A percentile compares a stretch with the other conserved stretches of the same genome.
Evolutionary conservation across 1,284 basidiomycete genomes (phyloP).

Genomic region (Abortiporus biennis): DNA sequence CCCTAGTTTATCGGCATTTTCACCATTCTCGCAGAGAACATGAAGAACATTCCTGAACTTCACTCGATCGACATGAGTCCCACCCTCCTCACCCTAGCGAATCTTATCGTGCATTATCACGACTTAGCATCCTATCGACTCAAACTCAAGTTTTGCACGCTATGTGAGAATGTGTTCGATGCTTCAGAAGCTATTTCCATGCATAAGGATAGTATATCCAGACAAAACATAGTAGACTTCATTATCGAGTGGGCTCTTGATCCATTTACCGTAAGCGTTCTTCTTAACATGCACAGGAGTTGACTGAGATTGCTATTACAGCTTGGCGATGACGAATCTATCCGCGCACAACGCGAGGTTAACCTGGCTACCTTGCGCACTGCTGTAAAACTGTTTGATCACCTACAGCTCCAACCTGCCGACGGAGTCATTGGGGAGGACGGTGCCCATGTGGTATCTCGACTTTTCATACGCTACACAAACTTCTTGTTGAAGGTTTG

Average conservation of each 20-base stretch:
- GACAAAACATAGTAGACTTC: constrained; percentile 71
- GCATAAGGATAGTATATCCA: constrained; percentile 58
- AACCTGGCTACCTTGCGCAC: constrained; percentile 70
- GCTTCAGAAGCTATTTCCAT: constrained; percentile 56
- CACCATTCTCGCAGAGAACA: constrained; percentile 72
- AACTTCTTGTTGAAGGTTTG: constrained; percentile 58
- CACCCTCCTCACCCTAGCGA: constrained; percentile 57
- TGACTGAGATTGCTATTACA: constrained; percentile 8
- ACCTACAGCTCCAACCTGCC: constrained; percentile 59
- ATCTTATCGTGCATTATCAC: constrained; percentile 60
- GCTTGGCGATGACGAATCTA: constrained; percentile 20
- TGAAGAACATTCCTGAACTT: constrained; percentile 54
- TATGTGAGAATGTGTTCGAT: constrained; percentile 65
- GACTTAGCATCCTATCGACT: constrained; percentile 53
- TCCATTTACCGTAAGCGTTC: constrained; percentile 34
- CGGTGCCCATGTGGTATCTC: constrained; percentile 60
- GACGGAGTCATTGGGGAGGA: constrained; percentile 60
- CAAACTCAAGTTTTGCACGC: constrained; percentile 70
- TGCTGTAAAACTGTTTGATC: constrained; percentile 71
- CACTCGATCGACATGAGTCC: constrained; percentile 68
- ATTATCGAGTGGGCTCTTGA: constrained; percentile 74
- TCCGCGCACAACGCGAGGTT: constrained; percentile 52
- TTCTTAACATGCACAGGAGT: neutral
- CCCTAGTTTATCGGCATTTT: constrained; percentile 66
- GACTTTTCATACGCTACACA: constrained; percentile 77